Base-by-base conservation (phyloP, 768 basidiomycete genomes). In the Pholiota conissans region DNA sequence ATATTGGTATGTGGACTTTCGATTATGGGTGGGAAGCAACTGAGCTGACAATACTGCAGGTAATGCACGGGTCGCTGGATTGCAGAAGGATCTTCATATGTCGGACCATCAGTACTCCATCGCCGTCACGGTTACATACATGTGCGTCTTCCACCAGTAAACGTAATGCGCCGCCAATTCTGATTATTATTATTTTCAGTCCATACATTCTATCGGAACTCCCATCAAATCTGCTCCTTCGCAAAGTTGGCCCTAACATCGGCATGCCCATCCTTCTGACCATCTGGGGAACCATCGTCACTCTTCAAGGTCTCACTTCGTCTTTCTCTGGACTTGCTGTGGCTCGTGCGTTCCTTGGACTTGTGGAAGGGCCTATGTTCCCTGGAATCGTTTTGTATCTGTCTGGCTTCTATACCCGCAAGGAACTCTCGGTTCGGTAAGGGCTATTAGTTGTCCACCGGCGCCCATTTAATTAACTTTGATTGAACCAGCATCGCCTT, bases 291-390 rank as follows among this genome's bases (percentile, higher is more conserved):
- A 56, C 80, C 1, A 74, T 79, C 28, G 71, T 76, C 39, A 35
- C 51, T 27, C 10, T 22, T 79, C 42, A 45, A 45, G 81, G 82
- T 3, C 56, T 78, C 2, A 76, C 84, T 27, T 72, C 66, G 9
- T 73, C 66, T 6, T 79, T 79, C 59, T 68, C 66, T 7, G 79
- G 82, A 1, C 71, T 86, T 32, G 67, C 83, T 4, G 73, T 72
- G 3, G 79, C 76, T 55, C 71, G 85, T 27, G 77, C 82, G 56
- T 77, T 84, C 59, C 68, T 85, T 3, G 84, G 84, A 8, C 65
- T 80, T 16, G 56, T 79, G 24, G 82, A 84, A 71, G 84, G 83
- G 65, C 70, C 57, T 1, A 63, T 65, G 75, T 73, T 65, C 64
- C 69, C 72, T 16, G 69, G 69, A 2, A 70, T 73, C 30, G 68